These are phyloP conservation scores for Ceratopteris richardii DNA, from an alignment of 75 land plant species.

Conservation along the genomic window DNA sequence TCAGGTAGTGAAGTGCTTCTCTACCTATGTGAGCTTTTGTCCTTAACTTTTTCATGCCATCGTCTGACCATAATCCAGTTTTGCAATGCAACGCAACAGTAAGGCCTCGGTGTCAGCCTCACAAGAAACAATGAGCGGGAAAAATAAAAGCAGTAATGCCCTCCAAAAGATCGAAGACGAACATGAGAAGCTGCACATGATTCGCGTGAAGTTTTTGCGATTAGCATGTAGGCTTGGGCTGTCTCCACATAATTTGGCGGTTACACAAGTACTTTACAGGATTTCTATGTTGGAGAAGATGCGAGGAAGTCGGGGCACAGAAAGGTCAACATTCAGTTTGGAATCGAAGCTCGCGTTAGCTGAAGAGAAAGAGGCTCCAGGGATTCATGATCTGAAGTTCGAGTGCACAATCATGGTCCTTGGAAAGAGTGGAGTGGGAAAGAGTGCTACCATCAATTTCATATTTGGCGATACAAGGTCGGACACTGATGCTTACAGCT, in stretches of 20 bases:
- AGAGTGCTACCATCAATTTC: conserved; percentile 94
- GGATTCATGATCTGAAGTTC: conserved; percentile 60
- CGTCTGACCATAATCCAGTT: conserved; percentile 38
- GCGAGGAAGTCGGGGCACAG: conserved; percentile 23
- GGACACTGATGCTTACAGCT: conserved; percentile 57
- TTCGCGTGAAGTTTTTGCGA: conserved; percentile 78
- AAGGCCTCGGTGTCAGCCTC: conserved; percentile 30
- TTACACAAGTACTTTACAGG: conserved; percentile 79
- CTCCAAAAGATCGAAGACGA: conserved; percentile 46
- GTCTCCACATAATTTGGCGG: conserved; percentile 64
- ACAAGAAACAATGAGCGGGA: conserved; percentile 11
- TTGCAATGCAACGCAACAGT: conserved; percentile 22
- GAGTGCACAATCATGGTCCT: conserved; percentile 72
- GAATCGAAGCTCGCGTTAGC: conserved; percentile 45
- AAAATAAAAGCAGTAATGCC: conserved; percentile 18
- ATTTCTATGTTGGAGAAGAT: conserved; percentile 53
- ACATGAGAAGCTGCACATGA: conserved; percentile 58
- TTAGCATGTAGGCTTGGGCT: conserved; percentile 74
- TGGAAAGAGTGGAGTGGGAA: conserved; percentile 92
- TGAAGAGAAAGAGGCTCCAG: conserved; percentile 44
- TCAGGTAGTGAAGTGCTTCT: too few species aligned
- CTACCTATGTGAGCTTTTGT: conserved; percentile 51
- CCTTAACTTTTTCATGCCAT: conserved; percentile 45
- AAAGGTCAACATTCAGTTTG: conserved; percentile 47
- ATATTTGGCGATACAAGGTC: conserved; percentile 61